Base-by-base conservation (phyloP, 1,284 basidiomycete genomes). In the Ustilago nuda region DNA sequence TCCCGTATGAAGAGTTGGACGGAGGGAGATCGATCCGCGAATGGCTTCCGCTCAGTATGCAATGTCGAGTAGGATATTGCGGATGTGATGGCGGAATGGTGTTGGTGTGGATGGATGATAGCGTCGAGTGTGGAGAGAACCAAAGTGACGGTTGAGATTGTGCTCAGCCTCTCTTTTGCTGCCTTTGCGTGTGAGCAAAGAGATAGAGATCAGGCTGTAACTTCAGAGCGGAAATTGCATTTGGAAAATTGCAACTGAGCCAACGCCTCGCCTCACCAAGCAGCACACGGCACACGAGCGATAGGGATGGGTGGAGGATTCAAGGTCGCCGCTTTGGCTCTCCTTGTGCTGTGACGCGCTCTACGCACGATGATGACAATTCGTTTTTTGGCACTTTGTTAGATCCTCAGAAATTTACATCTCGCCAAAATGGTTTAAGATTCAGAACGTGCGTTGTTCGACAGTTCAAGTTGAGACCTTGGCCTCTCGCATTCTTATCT, bases 401-500 rank as follows among this genome's bases (percentile, higher is more conserved):
- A 62, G 66, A 61, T 61, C 35, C 17, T 0, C 8, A 17, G 4
- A 7, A 7, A 19, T 30, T 17, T 7, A 23, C 37, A 55, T 8
- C 1, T 8, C 12, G 15, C 9, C 8, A 50, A 17, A 50, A 30
- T 12, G 8, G 30, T 2, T 7, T 4, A 13, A 2, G 35, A 33
- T 71, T 51, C 62, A 66, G 56, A 58, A 50, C 68, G 68, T n/a
- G 68, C 54, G 58, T 64, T 70, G 55, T 35, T 70, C 55, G 66
- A 60, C 50, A 36, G 54, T 32, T 17, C 30, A 27, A 50, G 4
- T 30, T 12, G 30, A 12, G 30, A 12, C 48, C 27, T 23, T 13
- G 23, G 45, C 57, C 43, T 41, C 50, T 50, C 52, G 36, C 27
- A 39, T 32, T 32, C 53, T 30, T n/a, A 12, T 55, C 23, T 27